Base-by-base conservation (phyloP, 306 rosid genomes). In the Quercus mongolica region DNA sequence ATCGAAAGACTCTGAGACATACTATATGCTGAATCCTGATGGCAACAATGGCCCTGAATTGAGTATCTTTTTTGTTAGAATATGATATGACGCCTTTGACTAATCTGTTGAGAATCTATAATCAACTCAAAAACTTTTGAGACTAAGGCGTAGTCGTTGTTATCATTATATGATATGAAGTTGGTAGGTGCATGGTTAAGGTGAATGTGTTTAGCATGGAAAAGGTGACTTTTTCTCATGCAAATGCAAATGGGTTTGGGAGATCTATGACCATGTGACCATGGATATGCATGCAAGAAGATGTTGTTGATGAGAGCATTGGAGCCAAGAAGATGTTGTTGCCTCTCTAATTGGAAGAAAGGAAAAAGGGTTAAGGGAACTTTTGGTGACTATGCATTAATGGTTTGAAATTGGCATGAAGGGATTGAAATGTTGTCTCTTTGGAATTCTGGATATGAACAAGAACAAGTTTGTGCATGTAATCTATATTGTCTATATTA, bases 1-100 rank as follows among this genome's bases (percentile, higher is more conserved):
- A 49, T 92, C 98, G 0, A 94, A 79, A 84, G 98, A 94, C 31
- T 92, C 98, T 0, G 98, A 94, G 78, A 87, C 97, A 8, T 94
- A 85, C 55, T 90, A 94, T 15, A 92, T 94, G 97, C 64, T 88
- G 89, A 92, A 89, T 87, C 98, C 95, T 3, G 94, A 94, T 4
- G 91, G 84, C 1, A 90, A 78, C 44, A 81, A 71, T 46, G 98
- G 97, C 0, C 89, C 89, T 61, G 98, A 94, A 61, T 87, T 94
- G 1, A 89, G 86, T 71, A 71, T 94, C 0, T 94, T 94, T 59
- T 89, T 94, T 9, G 94, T 94, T 33, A 89, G 97, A 75, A 20
- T 94, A 26, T 92, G 78, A 91, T 19, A 62, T 14, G 11, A 28
- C 2, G 12, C 12, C 0, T 41, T 0, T 41, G 0, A 7, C 46